Base-by-base conservation (phyloP, 306 rosid genomes). In the Prunus padus region DNA sequence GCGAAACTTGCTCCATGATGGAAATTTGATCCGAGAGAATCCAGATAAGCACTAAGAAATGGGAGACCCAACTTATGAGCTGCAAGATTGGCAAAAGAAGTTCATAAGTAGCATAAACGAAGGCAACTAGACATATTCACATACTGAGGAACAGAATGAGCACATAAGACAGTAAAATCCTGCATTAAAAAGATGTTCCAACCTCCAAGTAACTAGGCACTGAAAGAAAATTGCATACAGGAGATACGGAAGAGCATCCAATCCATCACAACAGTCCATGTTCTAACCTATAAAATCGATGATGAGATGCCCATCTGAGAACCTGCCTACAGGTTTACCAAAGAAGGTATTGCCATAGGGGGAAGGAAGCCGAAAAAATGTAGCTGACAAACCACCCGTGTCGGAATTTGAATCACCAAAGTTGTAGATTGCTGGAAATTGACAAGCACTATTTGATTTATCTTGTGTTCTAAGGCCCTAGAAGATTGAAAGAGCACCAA, bases 401-500 rank as follows among this genome's bases (percentile, higher is more conserved):
- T 75, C 80, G 5, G 83, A 80, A 25, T 80, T 80, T 25, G 83
- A 80, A 61, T 80, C 83, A 4, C 83, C 83, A 16, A 80, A 80
- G 72, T 75, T 80, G 46, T 31, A 75, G 42, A 75, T 80, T 26
- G 84, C 80, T 12, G 84, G 80, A 46, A 75, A 18, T 19, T 54
- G 75, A 26, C 79, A 73, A 67, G 68, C 61, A 57, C n/a, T 13
- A 2, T 9, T 66, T 59, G 65, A 59, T 23, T 50, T 50, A 33
- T 70, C 37, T 25, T 23, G 71, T 28, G 49, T 46, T 47, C 18
- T 69, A 15, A 25, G 52, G 57, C 18, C n/a, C 13, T 51, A 44
- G 40, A 52, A 64, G 65, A 56, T 16, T 45, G 77, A 64, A 55
- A 70, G 30, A 1, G 62, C 68, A 67, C 78, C 69, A 46, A 67